Base-by-base conservation (phyloP, 495 filamentous ascomycete genomes). In the Paragyromitra xinjiangensis region DNA sequence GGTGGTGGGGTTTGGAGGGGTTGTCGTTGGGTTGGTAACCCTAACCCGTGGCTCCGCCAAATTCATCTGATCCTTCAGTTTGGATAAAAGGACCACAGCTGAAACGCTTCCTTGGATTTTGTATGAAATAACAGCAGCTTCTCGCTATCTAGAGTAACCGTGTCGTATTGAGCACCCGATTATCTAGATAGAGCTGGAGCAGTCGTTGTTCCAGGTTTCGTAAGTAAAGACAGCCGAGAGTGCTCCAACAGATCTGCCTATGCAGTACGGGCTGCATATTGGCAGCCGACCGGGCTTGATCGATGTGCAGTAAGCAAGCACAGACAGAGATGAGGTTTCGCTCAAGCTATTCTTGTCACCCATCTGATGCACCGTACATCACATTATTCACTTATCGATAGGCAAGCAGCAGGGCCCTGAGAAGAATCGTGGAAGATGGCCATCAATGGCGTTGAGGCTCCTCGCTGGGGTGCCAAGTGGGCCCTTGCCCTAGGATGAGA, bases 1-100 rank as follows among this genome's bases (percentile, higher is more conserved):
- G 29, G 42, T 42, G 71, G 22, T 53, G 64, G 51, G 37, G 50
- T 45, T 64, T 73, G 51, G 71, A 66, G 71, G 70, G 70, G 70
- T 42, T 45, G 69, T 50, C 40, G 69, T 72, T 69, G 16, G 16
- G 22, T 8, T n/a, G 0, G 9, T 9, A 67, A 73, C 71, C 71
- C 71, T 73, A 73, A 48, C 71, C 71, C 58, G n/a, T 16, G 50
- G 19, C 22, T 53, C 4, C 50, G 9, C 48, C 3, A 6, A 22
- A 51, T 55, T 22, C 65, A 40, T 29, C 39, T 39, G 26, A 50
- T 71, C 39, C 44, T 64, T 16, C 14, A 45, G 26, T 64, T 42
- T 37, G 24, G 22, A 53, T 63, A 53, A 64, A 71, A 71, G 58
- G 34, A 48, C 42, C 19, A 48, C 40, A 65, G 7, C 19, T n/a